These are phyloP conservation scores for Saccharomyces hybrid DNA, from an alignment of 1,139 yeast species.

Conservation along the genomic window DNA sequence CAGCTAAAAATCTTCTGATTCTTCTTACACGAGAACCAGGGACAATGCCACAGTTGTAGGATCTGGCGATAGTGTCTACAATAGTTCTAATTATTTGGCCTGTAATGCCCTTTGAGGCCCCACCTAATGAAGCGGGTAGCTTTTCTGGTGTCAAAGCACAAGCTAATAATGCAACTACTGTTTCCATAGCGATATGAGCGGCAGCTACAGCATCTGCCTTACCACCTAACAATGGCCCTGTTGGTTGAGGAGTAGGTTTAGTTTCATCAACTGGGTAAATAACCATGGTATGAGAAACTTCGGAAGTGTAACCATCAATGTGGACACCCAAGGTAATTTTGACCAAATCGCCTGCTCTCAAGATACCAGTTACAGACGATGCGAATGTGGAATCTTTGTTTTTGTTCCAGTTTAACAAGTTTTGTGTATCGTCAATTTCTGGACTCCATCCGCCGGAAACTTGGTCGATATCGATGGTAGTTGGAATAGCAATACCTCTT, in stretches of 20 bases:
- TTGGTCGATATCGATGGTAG: conserved; percentile 77
- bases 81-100: conserved; percentile 64
- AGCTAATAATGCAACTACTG: conserved; percentile 68
- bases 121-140: conserved; percentile 39
- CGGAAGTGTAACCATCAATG: conserved; percentile 89
- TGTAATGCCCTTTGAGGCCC: conserved; percentile 38
- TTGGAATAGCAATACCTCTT: conserved; percentile 93
- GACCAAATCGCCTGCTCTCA: conserved; percentile 75
- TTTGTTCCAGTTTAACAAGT: conserved; percentile 27
- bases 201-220: conserved; percentile 93
- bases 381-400: conserved; percentile 14
- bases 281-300: conserved; percentile 78
- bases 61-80: conserved; percentile 74
- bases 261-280: conserved; percentile 54
- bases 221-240: conserved; percentile 74
- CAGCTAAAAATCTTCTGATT: conserved; percentile 86
- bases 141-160: conserved; percentile 69
- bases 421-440: conserved; percentile 58
- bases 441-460: conserved; percentile 78
- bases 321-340: conserved; percentile 83
- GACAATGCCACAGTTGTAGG: conserved; percentile 74
- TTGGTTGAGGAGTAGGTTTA: conserved; percentile 39
- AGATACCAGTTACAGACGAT: conserved; percentile 37
- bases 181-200: conserved; percentile 79
- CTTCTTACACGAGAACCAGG: conserved; percentile 93